Base-by-base conservation (phyloP, 345 rosid species). In the Lepidium didymum region DNA sequence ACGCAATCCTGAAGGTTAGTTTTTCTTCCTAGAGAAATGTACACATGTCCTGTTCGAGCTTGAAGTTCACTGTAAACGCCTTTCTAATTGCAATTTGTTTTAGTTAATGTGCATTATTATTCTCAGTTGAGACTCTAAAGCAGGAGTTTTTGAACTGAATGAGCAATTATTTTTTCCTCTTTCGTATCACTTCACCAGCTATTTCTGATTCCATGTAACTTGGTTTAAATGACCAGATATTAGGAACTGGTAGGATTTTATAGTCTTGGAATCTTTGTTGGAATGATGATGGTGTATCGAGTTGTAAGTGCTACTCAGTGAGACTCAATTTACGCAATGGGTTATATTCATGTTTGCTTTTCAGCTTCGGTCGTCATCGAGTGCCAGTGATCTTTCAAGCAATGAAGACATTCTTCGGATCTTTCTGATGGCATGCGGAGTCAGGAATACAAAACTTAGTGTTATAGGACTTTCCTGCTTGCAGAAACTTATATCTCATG, bases 401-500 rank as follows among this genome's bases (percentile, higher is more conserved):
- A 89, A 81, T 59, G 97, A 91, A 34, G 99, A 94, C 75, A 89
- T 91, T 69, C 81, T 91, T 57, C 82, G 85, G 57, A 91, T 91
- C 42, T 91, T 94, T 80, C 69, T 91, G 34, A 86, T 87, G 96
- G 99, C 99, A 0, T 94, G 97, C 56, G 96, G 92, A 78, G 95
- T 87, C 72, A 86, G 81, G 79, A 84, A 83, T 13, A 86, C 85
- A 27, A 94, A 88, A 77, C 87, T 94, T 71, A 90, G 97, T 72
- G 92, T 94, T 38, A 83, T 94, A 56, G 99, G 99, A 66, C 95
- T 94, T 56, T 87, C 99, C 0, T 90, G 96, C 72, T 82, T 94
- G 35, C 99, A 94, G 65, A 94, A 91, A 78, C 99, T 94, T 71
- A 87, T 94, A 75, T 87, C 99, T 67, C 97, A 94, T 66, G 97